These are phyloP conservation scores for Penicillium sclerotigenum DNA, from an alignment of 2,329 filamentous ascomycete genomes.

Conservation along the genomic window DNA sequence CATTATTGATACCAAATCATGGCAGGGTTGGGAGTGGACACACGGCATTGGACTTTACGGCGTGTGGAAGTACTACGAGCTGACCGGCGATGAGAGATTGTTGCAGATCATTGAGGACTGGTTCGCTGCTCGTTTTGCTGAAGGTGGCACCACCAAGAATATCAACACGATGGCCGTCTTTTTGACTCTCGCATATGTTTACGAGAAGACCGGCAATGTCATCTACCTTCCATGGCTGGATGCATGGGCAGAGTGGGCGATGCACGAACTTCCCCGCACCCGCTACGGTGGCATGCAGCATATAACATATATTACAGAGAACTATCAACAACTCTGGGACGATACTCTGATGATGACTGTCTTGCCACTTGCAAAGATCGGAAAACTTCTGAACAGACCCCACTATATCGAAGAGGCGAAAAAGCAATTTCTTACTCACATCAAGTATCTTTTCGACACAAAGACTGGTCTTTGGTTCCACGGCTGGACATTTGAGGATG, in stretches of 20 bases:
- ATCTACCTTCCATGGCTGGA: conserved; percentile 75
- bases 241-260: conserved; percentile 78
- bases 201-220: conserved; percentile 67
- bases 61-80: conserved; percentile 75
- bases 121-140: conserved; percentile 66
- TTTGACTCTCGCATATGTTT: conserved; percentile 71
- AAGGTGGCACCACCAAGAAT: conserved; percentile 74
- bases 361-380: conserved; percentile 75
- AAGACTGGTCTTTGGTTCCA: conserved; percentile 74
- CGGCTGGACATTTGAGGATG: conserved; percentile 73
- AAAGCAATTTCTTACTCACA: conserved; percentile 71
- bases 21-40: conserved; percentile 74
- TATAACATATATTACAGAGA: conserved; percentile 67
- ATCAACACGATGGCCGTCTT: conserved; percentile 83
- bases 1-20: conserved; percentile 79
- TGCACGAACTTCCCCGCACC: conserved; percentile 70
- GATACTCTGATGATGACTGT: conserved; percentile 89
- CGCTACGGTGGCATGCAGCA: conserved; percentile 71
- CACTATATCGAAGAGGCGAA: conserved; percentile 76
- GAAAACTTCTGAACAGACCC: conserved; percentile 64
- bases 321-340: conserved; percentile 76
- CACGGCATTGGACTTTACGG: conserved; percentile 78
- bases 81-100: conserved; percentile 61
- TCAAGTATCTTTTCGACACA: conserved; percentile 74
- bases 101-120: conserved; percentile 68